These are phyloP conservation scores for Juglanconis juglandina DNA, from an alignment of 2,329 filamentous ascomycete species.

Conservation along the genomic window DNA sequence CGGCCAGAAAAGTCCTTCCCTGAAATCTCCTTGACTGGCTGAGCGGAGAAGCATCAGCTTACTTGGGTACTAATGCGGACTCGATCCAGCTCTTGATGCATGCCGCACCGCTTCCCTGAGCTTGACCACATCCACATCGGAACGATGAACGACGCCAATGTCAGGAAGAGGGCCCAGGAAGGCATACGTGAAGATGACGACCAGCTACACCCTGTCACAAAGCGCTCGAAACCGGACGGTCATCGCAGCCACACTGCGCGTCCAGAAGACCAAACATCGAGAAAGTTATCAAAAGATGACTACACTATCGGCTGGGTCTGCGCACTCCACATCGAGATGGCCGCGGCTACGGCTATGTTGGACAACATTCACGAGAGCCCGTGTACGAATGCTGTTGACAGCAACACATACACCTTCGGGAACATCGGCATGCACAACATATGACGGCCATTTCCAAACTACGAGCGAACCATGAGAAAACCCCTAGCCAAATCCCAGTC, in stretches of 20 bases:
- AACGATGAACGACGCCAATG: not conserved
- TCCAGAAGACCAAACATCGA: not conserved
- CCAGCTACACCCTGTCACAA: not conserved
- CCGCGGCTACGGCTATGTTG: slow-evolving; percentile 15
- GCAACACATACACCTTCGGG: slow-evolving; percentile 3
- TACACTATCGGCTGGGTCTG: slow-evolving; percentile 14
- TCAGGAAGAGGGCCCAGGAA: not conserved
- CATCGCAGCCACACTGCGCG: not conserved
- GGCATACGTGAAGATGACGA: not conserved
- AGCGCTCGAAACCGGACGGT: not conserved
- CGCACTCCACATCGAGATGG: slow-evolving; percentile 11
- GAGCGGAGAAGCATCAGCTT: not conserved
- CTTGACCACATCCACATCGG: not conserved
- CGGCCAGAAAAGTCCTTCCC: not conserved
- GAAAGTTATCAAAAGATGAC: not conserved
- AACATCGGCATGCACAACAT: slow-evolving; percentile 1
- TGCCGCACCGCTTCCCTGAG: not conserved
- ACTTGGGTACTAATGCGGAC: not conserved
- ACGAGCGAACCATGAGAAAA: not conserved
- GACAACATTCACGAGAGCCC: not conserved
- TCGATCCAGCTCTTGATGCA: not conserved
- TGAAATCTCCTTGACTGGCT: not conserved
- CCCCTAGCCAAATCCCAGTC: not conserved
- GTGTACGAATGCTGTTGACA: not conserved
- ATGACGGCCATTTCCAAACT: not conserved